Evolutionary conservation across 1,139 yeast genomes (phyloP).

Genomic region (Lodderomyces pseudojiufengensis): DNA sequence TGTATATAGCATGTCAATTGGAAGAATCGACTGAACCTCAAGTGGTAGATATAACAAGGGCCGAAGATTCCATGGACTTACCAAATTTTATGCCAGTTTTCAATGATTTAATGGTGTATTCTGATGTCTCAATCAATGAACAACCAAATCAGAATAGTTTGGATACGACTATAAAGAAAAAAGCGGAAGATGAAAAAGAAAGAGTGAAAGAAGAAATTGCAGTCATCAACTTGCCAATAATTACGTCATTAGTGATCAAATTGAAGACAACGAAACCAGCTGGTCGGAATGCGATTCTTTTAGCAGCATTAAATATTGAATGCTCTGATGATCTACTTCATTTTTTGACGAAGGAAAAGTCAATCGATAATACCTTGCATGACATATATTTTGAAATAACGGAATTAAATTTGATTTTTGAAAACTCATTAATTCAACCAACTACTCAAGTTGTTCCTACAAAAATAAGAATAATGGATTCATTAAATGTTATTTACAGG

Average conservation of each 20-base stretch:
- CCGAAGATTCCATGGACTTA: slow-evolving; percentile 9
- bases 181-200: background rate
- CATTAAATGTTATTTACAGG: slow-evolving; percentile 44
- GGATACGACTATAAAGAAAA: background rate
- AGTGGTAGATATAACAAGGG: too few species aligned
- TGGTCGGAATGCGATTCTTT: slow-evolving; percentile 47
- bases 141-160: background rate
- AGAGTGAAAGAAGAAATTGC: slow-evolving; percentile 4
- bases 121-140: too few species aligned
- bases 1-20: slow-evolving; percentile 24
- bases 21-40: slow-evolving; percentile 11
- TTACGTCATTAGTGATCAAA: slow-evolving; percentile 40
- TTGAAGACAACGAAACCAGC: slow-evolving; percentile 57
- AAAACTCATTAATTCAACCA: slow-evolving; percentile 17
- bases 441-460: slow-evolving; percentile 21
- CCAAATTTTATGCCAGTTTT: slow-evolving; percentile 20
- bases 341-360: slow-evolving; percentile 2
- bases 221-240: slow-evolving; percentile 19
- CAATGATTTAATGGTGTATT: background rate
- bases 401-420: slow-evolving; percentile 7
- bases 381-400: too few species aligned
- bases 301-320: slow-evolving; percentile 56
- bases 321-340: slow-evolving; percentile 43
- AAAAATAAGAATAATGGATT: slow-evolving; percentile 25
- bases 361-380: background rate